Base-by-base conservation (phyloP, 441 rosid species). In the Kokia cookei region DNA sequence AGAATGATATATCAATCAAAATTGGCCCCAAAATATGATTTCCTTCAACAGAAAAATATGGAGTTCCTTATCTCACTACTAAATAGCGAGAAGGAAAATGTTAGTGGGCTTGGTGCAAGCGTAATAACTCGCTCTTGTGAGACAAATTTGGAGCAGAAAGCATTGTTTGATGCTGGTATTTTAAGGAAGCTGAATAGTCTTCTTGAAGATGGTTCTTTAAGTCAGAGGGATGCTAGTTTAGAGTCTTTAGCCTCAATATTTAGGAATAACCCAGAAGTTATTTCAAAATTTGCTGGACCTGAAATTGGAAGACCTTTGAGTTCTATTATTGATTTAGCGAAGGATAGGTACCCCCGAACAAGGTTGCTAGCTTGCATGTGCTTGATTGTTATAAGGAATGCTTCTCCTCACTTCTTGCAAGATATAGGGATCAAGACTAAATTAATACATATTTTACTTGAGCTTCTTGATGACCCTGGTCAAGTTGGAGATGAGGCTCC, bases 401-500 rank as follows among this genome's bases (percentile, higher is more conserved):
- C 88, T 51, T 85, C 89, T 78, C 78, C 93, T 27, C 75, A 79
- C 61, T 85, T 82, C 84, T 76, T 91, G 71, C 72, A 88, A 80
- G 93, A 85, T 81, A 57, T 82, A 74, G 92, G 88, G 65, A 84
- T 87, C 71, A 87, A 85, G 75, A 83, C 76, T 14, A 86, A 87
- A 75, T 77, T 95, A 79, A 80, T 91, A 67, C 72, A 78, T 81
- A 81, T 86, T 58, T 80, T 95, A 68, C 89, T 95, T 80, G 96
- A 91, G 84, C 98, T 95, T 86, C 88, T 95, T 82, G 90, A 87
- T 27, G 96, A 95, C 68, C 86, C 88, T 78, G 87, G 93, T 78
- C 97, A 86, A 83, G 91, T 86, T 75, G 97, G 99, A 76, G 97
- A 91, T 76, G 93, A 90, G 73, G 96, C 98, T 76, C 81, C 94